These are phyloP conservation scores for Aegle marmelos DNA, from an alignment of 345 rosid species.

Conservation along the genomic window DNA sequence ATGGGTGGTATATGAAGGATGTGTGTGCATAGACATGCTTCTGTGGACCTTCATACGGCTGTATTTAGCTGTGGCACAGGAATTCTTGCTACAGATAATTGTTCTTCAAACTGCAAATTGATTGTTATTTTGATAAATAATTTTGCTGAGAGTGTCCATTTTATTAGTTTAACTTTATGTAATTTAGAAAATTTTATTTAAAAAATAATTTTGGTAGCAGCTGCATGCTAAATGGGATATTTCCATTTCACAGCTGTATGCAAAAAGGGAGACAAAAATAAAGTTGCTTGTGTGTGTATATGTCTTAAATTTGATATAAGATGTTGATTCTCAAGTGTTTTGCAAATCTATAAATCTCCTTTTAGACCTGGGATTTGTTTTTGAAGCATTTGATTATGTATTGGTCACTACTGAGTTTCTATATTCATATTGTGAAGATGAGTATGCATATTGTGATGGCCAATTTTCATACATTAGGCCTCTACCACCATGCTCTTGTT, in stretches of 20 bases:
- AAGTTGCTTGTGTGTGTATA: not conserved
- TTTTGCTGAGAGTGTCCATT: not conserved
- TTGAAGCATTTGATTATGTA: not conserved
- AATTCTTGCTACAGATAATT: too few species aligned
- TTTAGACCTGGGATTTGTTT: not conserved
- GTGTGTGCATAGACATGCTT: not conserved
- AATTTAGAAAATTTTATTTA: not conserved
- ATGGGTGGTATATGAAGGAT: not conserved
- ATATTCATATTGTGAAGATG: not conserved
- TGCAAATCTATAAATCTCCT: not conserved
- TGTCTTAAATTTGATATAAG: not conserved
- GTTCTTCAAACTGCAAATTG: not conserved
- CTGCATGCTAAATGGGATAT: not conserved
- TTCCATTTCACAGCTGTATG: not conserved
- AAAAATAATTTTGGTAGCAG: not conserved
- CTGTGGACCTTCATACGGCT: not conserved
- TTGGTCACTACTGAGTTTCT: not conserved
- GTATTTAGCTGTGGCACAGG: not conserved
- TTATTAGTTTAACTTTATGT: not conserved
- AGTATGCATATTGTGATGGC: not conserved
- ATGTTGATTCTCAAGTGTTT: not conserved
- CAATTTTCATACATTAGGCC: not conserved
- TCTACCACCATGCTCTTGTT: not conserved
- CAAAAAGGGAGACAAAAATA: not conserved
- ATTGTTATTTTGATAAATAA: not conserved